Conservation (phyloP, 176 grass and related monocot species). For the Juncus effusus region DNA sequence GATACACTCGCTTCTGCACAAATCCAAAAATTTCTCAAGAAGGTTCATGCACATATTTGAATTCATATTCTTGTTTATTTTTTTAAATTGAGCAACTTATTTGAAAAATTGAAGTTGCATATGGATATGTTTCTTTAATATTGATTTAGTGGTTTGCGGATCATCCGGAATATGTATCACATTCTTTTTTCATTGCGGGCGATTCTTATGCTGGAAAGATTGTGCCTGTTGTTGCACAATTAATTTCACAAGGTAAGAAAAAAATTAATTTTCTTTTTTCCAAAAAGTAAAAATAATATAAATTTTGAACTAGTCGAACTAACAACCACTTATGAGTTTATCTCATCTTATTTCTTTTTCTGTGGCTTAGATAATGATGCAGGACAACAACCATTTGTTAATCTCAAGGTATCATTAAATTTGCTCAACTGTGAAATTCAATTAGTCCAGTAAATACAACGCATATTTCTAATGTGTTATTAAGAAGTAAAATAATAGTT, state of each 20-base stretch:
- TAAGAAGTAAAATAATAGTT: no score
- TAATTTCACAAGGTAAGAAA: conserved; percentile 43
- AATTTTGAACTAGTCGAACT: not conserved
- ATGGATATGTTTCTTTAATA: not conserved
- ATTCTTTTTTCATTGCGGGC: conserved; percentile 55
- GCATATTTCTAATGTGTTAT: no score
- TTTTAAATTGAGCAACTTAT: not conserved
- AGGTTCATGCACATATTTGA: conserved; percentile 30
- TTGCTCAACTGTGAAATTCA: no score
- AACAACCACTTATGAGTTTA: not conserved
- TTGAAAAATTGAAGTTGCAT: conserved; percentile 4
- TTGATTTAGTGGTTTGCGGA: conserved; percentile 47
- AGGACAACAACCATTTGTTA: not conserved
- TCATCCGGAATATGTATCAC: conserved; percentile 29
- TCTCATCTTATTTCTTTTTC: not conserved
- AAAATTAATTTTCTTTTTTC: not conserved
- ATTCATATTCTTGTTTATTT: not conserved
- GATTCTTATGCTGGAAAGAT: conserved; percentile 49
- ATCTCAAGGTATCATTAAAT: conserved; percentile 24
- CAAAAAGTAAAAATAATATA: not conserved
- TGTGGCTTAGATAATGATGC: conserved; percentile 24
- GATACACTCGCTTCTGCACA: conserved; percentile 31
- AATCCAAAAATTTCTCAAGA: conserved; percentile 33
- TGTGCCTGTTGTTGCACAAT: conserved; percentile 35
- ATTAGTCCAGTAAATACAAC: no score